A percentile compares a stretch with the other conserved stretches of the same genome.
Conservation (phyloP, 768 basidiomycete genomes). For the Boletales sp. region DNA sequence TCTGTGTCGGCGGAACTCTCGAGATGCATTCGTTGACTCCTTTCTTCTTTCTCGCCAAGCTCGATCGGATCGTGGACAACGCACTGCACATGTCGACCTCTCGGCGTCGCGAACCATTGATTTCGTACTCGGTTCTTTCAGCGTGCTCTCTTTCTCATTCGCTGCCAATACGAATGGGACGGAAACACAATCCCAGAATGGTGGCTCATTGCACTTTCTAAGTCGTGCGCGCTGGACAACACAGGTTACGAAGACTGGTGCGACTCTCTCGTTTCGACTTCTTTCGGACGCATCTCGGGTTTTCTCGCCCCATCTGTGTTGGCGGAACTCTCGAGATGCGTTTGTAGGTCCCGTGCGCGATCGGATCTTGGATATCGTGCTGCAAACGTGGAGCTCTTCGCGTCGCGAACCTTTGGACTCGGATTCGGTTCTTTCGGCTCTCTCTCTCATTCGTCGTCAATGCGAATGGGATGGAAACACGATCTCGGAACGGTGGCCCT, state of each 20-base stretch:
- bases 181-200: too few species aligned
- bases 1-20: slow-evolving; percentile 6
- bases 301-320: neutral
- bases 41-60: neutral
- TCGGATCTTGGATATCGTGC: neutral
- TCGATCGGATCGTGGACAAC: too few species aligned
- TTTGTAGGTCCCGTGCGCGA: neutral
- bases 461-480: neutral
- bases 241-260: too few species aligned
- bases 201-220: too few species aligned
- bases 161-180: too few species aligned
- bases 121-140: too few species aligned
- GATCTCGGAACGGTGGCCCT: neutral
- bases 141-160: too few species aligned
- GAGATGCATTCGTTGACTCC: slow-evolving; percentile 5
- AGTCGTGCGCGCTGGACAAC: too few species aligned
- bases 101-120: too few species aligned
- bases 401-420: neutral
- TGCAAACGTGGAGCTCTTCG: neutral
- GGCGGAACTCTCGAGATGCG: neutral
- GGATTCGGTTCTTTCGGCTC: neutral
- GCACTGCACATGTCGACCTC: too few species aligned
- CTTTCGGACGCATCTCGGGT: neutral
- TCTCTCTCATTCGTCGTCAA: neutral
- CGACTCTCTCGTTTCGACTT: too few species aligned